phyloP scores from a whole-genome alignment of 2,329 filamentous ascomycete genomes.

The Ophiocordyceps camponoti-rufipedis region DNA sequence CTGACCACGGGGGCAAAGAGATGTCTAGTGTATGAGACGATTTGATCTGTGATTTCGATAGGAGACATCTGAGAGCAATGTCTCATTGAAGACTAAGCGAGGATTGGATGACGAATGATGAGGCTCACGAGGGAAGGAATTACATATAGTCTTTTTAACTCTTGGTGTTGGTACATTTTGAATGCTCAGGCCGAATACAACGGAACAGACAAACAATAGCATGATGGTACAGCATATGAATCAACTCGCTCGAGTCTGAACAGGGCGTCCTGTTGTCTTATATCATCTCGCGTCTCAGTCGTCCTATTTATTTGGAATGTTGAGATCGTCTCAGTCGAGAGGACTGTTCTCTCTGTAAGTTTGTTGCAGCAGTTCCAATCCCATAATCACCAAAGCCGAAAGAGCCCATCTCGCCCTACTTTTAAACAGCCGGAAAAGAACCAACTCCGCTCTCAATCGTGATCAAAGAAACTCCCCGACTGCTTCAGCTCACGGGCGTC shows the following conservation, averaged over 20 bases:
- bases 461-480: constrained; percentile 26
- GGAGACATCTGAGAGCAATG: neutral
- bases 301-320: too few species aligned
- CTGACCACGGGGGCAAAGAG: constrained; percentile 8
- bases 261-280: too few species aligned
- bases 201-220: neutral
- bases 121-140: neutral
- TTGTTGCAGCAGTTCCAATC: too few species aligned
- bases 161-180: neutral
- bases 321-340: too few species aligned
- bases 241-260: neutral
- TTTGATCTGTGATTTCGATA: too few species aligned
- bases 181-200: neutral
- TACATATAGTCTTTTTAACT: too few species aligned
- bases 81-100: neutral
- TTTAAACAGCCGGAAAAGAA: too few species aligned
- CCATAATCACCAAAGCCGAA: too few species aligned
- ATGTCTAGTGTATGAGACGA: constrained; percentile 6
- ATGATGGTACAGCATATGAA: neutral
- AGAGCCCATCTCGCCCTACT: neutral
- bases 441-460: constrained; percentile 9
- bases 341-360: too few species aligned
- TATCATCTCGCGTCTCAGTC: too few species aligned
- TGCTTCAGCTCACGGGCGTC: constrained; percentile 24
- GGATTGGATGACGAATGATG: neutral